phyloP scores from a whole-genome alignment of 306 rosid genomes.

The Dicorynia guianensis region DNA sequence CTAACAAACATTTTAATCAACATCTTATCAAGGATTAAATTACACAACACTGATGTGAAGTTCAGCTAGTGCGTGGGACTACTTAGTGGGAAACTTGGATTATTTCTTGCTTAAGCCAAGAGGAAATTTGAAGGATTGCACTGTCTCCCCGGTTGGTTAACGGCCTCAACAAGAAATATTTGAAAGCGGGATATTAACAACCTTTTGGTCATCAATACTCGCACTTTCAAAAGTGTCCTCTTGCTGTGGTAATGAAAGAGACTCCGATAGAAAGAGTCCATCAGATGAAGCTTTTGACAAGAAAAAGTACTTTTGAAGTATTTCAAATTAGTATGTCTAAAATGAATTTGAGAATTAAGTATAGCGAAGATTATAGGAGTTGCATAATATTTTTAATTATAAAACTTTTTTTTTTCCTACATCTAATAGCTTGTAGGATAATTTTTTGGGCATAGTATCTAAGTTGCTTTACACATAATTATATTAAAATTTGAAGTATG shows the following conservation, averaged over 20 bases:
- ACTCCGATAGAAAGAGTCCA: slow-evolving; percentile 16
- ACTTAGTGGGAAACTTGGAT: slow-evolving; percentile 3
- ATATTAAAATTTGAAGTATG: too few relatives aligned
- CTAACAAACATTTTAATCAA: not conserved
- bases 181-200: slow-evolving; percentile 19
- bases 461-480: too few relatives aligned
- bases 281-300: not conserved
- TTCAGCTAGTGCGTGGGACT: slow-evolving; percentile 28
- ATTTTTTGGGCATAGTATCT: too few relatives aligned
- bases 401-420: too few relatives aligned
- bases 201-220: slow-evolving; percentile 4
- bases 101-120: slow-evolving; percentile 17
- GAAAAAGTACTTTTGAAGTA: too few relatives aligned
- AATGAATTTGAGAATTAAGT: too few relatives aligned
- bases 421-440: too few relatives aligned
- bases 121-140: slow-evolving; percentile 16
- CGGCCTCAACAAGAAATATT: slow-evolving; percentile 32
- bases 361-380: too few relatives aligned
- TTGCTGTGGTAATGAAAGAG: slow-evolving; percentile 34
- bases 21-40: not conserved
- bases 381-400: too few relatives aligned
- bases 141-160: slow-evolving; percentile 17
- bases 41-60: slow-evolving; percentile 37
- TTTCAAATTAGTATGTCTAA: too few relatives aligned
- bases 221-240: slow-evolving; percentile 26